Conservation (phyloP, 495 filamentous ascomycete species). For the Penicillium lividum region DNA sequence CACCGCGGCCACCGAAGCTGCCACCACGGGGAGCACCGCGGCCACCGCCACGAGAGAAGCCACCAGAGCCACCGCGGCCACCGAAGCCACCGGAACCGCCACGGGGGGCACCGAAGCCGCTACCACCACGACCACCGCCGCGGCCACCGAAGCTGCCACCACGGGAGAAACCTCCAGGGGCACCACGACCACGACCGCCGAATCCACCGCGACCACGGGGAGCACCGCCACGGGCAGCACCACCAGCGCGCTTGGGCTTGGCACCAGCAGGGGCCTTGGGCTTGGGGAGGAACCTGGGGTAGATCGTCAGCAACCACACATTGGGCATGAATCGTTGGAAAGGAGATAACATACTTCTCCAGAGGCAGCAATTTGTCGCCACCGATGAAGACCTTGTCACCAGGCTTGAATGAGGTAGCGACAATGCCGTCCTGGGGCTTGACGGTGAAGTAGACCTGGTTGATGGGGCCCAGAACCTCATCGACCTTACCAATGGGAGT, state of each 20-base stretch:
- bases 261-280: slow-evolving; percentile 77
- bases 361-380: slow-evolving; percentile 91
- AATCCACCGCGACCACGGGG: slow-evolving; percentile 48
- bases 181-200: slow-evolving; percentile 32
- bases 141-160: slow-evolving; percentile 19
- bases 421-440: slow-evolving; percentile 96
- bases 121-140: slow-evolving; percentile 30
- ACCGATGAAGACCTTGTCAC: slow-evolving; percentile 96
- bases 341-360: slow-evolving; percentile 60
- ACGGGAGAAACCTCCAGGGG: slow-evolving; percentile 30
- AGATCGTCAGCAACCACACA: slow-evolving; percentile 3
- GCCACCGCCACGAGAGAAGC: slow-evolving; percentile 31
- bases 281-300: slow-evolving; percentile 80
- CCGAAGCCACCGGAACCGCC: slow-evolving; percentile 41
- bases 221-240: slow-evolving; percentile 43
- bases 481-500: slow-evolving; percentile 61
- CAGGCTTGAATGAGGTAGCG: slow-evolving; percentile 87
- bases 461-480: slow-evolving; percentile 83
- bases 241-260: slow-evolving; percentile 61
- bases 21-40: slow-evolving; percentile 32
- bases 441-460: slow-evolving; percentile 96
- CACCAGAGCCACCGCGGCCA: slow-evolving; percentile 40
- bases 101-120: slow-evolving; percentile 41
- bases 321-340: not conserved
- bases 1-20: slow-evolving; percentile 33